Evolutionary conservation across 2,329 filamentous ascomycete genomes (phyloP), one percentile per base, ranked within the genome.

Genomic region (Arthrinium puccinioides): DNA sequence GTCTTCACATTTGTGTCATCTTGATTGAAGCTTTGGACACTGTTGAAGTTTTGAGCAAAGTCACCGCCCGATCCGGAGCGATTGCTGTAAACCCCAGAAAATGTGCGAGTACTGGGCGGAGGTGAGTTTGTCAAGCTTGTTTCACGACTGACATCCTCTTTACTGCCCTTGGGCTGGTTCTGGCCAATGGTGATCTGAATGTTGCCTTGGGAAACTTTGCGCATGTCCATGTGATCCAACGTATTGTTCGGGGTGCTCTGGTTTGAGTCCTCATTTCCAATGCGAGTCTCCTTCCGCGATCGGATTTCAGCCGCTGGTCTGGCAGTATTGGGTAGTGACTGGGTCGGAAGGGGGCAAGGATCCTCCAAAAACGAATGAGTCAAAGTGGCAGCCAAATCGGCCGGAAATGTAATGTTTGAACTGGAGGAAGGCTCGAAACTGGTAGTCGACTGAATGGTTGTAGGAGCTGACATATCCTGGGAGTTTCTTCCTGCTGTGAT

Each of bases 281-380:
- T 30, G 5, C 54, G 57, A 27, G 60, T 63, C 44, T 72, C 68
- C 37, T 72, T 72, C 25, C 63, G 59, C 5, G 67, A 66, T 34
- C 59, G 64, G 15, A 67, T 41, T 37, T 70, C 62, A 8, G 52
- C 44, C 6, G 60, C 53, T 2, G 62, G 59, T 1, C 53, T 41
- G 16, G 24, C 21, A 4, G 47, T 41, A 29, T 55, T 50, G n/a
- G 45, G 49, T 13, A 56, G 44, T 9, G 54, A 47, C 11, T 57
- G 57, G 5, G 56, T 40, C 4, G 62, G 56, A 3, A 64, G 48
- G 0, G 64, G 59, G 21, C 61, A 52, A 9, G 68, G 63, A 36
- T 73, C 69, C 33, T 69, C 70, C 20, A 74, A 55, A 26, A 74
- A 51, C 1, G 69, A 71, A 38, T 66, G 60, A 0, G 67, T 67